These are phyloP conservation scores for Crucihimalaya himalaica DNA, from an alignment of 345 rosid species.

Conservation along the genomic window DNA sequence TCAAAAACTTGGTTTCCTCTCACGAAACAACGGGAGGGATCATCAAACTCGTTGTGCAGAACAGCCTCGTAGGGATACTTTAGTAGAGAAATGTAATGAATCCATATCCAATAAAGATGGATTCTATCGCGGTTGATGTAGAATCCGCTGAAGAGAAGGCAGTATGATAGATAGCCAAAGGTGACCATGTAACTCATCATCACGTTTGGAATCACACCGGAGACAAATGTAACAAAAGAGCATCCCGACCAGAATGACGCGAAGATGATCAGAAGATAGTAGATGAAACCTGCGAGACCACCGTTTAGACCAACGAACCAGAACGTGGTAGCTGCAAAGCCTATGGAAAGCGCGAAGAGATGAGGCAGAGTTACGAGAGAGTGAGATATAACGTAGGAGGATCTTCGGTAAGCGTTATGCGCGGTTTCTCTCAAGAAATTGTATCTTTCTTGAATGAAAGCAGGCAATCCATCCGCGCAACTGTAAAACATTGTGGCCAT, in stretches of 20 bases:
- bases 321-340: constrained; percentile 68
- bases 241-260: constrained; percentile 86
- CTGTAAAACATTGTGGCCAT: constrained; percentile 52
- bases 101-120: constrained; percentile 77
- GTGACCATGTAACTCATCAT: constrained; percentile 79
- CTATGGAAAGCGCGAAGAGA: constrained; percentile 56
- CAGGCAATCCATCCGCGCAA: constrained; percentile 50
- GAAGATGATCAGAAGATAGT: constrained; percentile 56
- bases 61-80: constrained; percentile 79
- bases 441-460: constrained; percentile 63
- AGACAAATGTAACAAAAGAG: constrained; percentile 81
- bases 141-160: constrained; percentile 86
- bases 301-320: constrained; percentile 76
- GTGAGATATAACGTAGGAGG: constrained; percentile 84
- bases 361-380: constrained; percentile 65
- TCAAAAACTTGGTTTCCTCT: constrained; percentile 77
- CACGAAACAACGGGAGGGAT: constrained; percentile 61
- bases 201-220: constrained; percentile 70
- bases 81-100: constrained; percentile 81
- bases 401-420: constrained; percentile 57
- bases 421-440: constrained; percentile 73
- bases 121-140: constrained; percentile 69
- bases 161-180: constrained; percentile 68
- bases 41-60: constrained; percentile 62
- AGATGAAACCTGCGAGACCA: constrained; percentile 57